These are phyloP conservation scores for Hymenoscyphus fructigenus DNA, from an alignment of 2,329 filamentous ascomycete species.

Conservation along the genomic window DNA sequence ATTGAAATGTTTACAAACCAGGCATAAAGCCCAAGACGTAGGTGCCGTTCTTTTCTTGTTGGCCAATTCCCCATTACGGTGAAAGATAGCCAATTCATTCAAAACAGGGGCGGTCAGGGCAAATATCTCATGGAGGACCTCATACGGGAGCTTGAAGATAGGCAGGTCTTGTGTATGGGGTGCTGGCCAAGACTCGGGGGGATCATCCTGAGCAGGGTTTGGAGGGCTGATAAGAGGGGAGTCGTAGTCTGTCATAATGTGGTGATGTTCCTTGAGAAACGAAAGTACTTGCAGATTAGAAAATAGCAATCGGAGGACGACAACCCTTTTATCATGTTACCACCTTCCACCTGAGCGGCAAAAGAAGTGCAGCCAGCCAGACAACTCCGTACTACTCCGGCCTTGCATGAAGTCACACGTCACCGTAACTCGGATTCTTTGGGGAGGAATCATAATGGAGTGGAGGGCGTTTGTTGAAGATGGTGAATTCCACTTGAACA, in stretches of 20 bases:
- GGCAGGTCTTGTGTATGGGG: background rate
- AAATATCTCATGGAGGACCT: constrained; percentile 6
- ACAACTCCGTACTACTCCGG: background rate
- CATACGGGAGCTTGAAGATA: background rate
- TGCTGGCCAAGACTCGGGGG: background rate
- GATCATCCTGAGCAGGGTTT: background rate
- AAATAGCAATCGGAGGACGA: background rate
- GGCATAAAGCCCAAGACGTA: constrained; percentile 1
- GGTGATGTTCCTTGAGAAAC: background rate
- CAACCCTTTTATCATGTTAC: background rate
- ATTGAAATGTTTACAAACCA: constrained; percentile 8
- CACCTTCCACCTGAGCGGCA: background rate
- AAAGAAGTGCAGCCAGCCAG: no score
- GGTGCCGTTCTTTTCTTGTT: background rate
- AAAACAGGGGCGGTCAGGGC: background rate
- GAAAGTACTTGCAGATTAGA: background rate
- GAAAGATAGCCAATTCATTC: background rate
- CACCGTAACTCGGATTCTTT: background rate
- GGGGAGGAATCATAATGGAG: no score
- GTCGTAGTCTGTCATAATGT: background rate
- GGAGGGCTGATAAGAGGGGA: background rate
- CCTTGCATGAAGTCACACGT: background rate
- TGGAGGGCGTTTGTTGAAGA: no score
- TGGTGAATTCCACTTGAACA: no score
- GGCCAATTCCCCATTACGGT: background rate